Percentiles rank a stretch among this genome's conserved stretches.
These are phyloP conservation scores for Wickerhamiella azymoides DNA, from an alignment of 805 yeast species.

Conservation along the genomic window DNA sequence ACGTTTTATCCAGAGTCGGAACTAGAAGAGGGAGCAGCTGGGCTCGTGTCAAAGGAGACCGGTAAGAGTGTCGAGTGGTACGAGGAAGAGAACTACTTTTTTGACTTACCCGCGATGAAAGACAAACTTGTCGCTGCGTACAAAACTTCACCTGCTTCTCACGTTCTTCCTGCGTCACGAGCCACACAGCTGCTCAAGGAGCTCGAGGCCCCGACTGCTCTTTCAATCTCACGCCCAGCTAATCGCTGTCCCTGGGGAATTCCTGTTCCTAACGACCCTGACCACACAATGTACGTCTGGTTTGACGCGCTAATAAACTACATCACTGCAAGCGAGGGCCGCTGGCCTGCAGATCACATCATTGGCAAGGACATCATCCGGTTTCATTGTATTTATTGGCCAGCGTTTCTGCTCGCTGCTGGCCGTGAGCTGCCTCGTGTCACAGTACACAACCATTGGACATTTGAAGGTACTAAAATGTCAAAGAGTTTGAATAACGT, in stretches of 20 bases:
- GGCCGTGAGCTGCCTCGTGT: slow-evolving; percentile 59
- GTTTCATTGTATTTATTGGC: slow-evolving; percentile 92
- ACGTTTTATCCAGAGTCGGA: slow-evolving; percentile 82
- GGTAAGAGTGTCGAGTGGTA: slow-evolving; percentile 62
- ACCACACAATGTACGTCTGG: slow-evolving; percentile 89
- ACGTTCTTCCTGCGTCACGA: slow-evolving; percentile 49
- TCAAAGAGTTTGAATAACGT: slow-evolving; percentile 87
- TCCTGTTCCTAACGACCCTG: slow-evolving; percentile 62
- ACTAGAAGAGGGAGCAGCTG: slow-evolving; percentile 30
- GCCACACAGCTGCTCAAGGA: slow-evolving; percentile 44
- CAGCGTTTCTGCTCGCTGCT: slow-evolving; percentile 77
- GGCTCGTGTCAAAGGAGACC: slow-evolving; percentile 41
- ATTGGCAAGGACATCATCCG: slow-evolving; percentile 84
- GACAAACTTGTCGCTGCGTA: slow-evolving; percentile 37
- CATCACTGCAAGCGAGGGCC: slow-evolving; percentile 32
- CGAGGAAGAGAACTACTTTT: slow-evolving; percentile 77
- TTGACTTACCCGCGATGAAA: slow-evolving; percentile 52
- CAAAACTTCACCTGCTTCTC: slow-evolving; percentile 35
- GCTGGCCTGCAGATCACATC: slow-evolving; percentile 60
- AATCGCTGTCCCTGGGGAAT: slow-evolving; percentile 80
- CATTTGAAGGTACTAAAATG: slow-evolving; percentile 82
- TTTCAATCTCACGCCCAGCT: slow-evolving; percentile 78
- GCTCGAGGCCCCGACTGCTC: slow-evolving; percentile 42
- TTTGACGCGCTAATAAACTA: slow-evolving; percentile 87
- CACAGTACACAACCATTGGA: slow-evolving; percentile 91